Percentiles rank a stretch among this genome's conserved stretches.
Conservation (phyloP, 2,329 filamentous ascomycete genomes). For the Neobulgaria alba region DNA sequence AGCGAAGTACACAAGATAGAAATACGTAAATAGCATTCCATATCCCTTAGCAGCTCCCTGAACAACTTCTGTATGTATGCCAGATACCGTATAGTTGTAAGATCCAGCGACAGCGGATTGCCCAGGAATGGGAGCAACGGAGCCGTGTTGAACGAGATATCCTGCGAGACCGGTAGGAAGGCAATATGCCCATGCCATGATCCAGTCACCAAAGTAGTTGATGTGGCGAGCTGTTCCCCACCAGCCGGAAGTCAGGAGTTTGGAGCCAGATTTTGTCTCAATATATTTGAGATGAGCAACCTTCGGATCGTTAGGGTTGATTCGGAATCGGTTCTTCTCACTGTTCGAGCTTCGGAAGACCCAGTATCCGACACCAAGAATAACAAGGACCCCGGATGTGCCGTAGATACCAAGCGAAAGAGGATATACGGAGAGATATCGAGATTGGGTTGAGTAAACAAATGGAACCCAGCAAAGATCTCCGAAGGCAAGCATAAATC, state of each 20-base stretch:
- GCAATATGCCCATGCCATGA: conserved; percentile 85
- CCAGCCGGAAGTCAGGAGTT: conserved; percentile 79
- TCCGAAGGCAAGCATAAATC: conserved; percentile 89
- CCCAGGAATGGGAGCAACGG: conserved; percentile 42
- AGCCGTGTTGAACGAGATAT: conserved; percentile 56
- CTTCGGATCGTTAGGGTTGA: conserved; percentile 69
- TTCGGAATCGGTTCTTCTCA: conserved; percentile 92
- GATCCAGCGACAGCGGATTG: conserved; percentile 40
- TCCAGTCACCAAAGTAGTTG: conserved; percentile 94
- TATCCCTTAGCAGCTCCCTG: conserved; percentile 69
- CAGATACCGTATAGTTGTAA: conserved; percentile 41
- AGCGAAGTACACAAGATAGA: conserved; percentile 89
- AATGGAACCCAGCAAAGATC: conserved; percentile 92
- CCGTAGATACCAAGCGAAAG: conserved; percentile 65
- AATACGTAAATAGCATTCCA: conserved; percentile 86
- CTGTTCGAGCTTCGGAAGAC: conserved; percentile 93
- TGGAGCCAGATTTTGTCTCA: conserved; percentile 72
- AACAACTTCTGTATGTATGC: conserved; percentile 55
- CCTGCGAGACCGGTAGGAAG: conserved; percentile 80
- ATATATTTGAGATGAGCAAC: conserved; percentile 79
- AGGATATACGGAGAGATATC: conserved; percentile 78
- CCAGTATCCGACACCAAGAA: conserved; percentile 68
- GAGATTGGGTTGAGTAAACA: conserved; percentile 73
- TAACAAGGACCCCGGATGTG: conserved; percentile 52
- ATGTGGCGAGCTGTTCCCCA: conserved; percentile 89